Percentiles rank a stretch among this genome's conserved stretches.
Evolutionary conservation across 768 basidiomycete species (phyloP).

Genomic region (Termitomyces sp.): DNA sequence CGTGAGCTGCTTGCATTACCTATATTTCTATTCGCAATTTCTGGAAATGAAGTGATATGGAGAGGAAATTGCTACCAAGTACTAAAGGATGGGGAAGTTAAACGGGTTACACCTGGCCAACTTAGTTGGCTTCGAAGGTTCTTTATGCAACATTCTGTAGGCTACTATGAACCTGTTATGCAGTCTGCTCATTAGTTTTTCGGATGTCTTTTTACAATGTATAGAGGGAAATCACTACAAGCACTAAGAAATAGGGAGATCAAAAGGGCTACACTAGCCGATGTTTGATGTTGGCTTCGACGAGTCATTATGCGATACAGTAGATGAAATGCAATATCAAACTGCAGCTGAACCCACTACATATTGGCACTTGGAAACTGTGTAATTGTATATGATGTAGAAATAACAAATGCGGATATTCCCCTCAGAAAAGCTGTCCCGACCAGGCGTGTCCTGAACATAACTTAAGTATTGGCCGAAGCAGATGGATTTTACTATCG

Average conservation of each 20-base stretch:
- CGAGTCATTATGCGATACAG: too few relatives aligned
- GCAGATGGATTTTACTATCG: constrained; percentile 38
- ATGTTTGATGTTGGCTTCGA: too few relatives aligned
- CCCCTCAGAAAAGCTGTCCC: constrained; percentile 57
- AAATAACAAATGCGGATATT: constrained; percentile 57
- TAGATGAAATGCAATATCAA: neutral
- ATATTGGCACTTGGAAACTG: neutral
- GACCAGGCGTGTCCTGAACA: constrained; percentile 50
- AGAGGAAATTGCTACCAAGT: constrained; percentile 79
- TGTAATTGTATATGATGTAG: constrained; percentile 6
- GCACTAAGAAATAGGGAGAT: too few relatives aligned
- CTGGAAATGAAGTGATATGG: constrained; percentile 85
- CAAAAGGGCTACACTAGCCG: too few relatives aligned
- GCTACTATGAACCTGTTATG: constrained; percentile 29
- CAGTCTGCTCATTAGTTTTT: constrained; percentile 1
- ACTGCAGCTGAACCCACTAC: too few relatives aligned
- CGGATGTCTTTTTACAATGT: neutral
- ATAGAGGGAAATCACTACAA: too few relatives aligned
- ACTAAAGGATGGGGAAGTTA: constrained; percentile 69
- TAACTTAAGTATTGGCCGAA: constrained; percentile 42
- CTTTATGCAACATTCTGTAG: constrained; percentile 17
- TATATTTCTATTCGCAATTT: constrained; percentile 80
- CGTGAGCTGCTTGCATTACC: constrained; percentile 86
- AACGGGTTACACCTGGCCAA: constrained; percentile 22
- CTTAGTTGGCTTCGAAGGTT: constrained; percentile 25